Percentiles rank a stretch among this genome's conserved stretches.
Evolutionary conservation across 164 flowering plant species (phyloP).

Genomic region (Vitis riparia): DNA sequence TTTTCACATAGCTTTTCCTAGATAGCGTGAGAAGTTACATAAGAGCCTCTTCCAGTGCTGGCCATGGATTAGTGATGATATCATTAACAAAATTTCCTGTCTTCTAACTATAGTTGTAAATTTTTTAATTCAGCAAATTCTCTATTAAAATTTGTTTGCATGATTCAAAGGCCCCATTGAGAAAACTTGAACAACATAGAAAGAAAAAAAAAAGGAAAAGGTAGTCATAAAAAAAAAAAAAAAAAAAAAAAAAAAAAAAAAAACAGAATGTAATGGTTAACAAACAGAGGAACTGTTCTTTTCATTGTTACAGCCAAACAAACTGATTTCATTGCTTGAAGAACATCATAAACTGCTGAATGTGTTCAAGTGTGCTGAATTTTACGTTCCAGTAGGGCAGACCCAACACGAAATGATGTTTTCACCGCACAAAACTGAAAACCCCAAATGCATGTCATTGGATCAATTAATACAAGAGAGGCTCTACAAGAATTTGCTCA

Average conservation of each 20-base stretch:
- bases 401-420: too few species aligned
- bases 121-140: background rate
- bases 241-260: too few species aligned
- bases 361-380: too few species aligned
- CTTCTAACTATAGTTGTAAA: background rate
- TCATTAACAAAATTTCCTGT: background rate
- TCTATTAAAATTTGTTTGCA: background rate
- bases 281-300: background rate
- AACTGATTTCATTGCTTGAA: too few species aligned
- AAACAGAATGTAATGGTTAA: background rate
- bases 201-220: background rate
- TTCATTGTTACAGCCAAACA: too few species aligned
- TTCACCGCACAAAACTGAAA: too few species aligned
- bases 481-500: too few species aligned
- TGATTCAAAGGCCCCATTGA: background rate
- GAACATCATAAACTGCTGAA: too few species aligned
- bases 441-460: too few species aligned
- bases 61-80: background rate
- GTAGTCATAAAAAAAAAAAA: background rate
- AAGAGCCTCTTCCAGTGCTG: background rate
- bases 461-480: too few species aligned
- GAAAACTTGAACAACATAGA: background rate
- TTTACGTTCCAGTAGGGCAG: too few species aligned
- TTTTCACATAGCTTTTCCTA: too few species aligned
- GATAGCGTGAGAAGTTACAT: background rate